Percentiles rank a stretch among this genome's conserved stretches.
These are phyloP conservation scores for Thelephora terrestris DNA, from an alignment of 1,284 basidiomycete genomes.

Conservation along the genomic window DNA sequence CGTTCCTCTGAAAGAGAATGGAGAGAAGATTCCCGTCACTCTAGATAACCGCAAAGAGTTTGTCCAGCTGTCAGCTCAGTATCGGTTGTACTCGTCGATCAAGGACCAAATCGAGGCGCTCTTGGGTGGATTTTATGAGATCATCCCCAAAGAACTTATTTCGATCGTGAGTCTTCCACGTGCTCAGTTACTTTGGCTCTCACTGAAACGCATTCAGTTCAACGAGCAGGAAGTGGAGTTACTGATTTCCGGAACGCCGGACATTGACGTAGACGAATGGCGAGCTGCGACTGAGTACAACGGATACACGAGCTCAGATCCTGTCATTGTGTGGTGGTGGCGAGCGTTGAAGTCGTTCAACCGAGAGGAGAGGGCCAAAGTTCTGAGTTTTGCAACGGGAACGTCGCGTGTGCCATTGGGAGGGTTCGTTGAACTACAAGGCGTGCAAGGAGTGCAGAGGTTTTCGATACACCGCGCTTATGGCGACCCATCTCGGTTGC, in stretches of 20 bases:
- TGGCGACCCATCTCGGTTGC: conserved; percentile 76
- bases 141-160: conserved; percentile 81
- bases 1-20: conserved; percentile 78
- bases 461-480: conserved; percentile 96
- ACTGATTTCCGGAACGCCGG: conserved; percentile 96
- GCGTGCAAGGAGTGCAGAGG: conserved; percentile 88
- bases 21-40: conserved; percentile 76
- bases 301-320: conserved; percentile 79
- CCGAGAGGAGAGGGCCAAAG: conserved; percentile 92
- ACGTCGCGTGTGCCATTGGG: conserved; percentile 92
- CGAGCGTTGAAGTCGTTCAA: conserved; percentile 95
- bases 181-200: conserved; percentile 1
- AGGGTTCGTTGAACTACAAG: conserved; percentile 89
- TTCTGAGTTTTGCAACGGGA: conserved; percentile 93
- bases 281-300: conserved; percentile 90
- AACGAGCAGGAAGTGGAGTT: conserved; percentile 97
- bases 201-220: conserved; percentile 49
- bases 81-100: conserved; percentile 90
- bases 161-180: conserved; percentile 47
- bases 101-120: conserved; percentile 94
- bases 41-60: conserved; percentile 97
- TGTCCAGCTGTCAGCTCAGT: conserved; percentile 85
- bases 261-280: conserved; percentile 98
- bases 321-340: conserved; percentile 99
- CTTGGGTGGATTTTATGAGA: conserved; percentile 90